phyloP scores from a whole-genome alignment of 2,329 filamentous ascomycete species.

The Trichoderma harzianum region DNA sequence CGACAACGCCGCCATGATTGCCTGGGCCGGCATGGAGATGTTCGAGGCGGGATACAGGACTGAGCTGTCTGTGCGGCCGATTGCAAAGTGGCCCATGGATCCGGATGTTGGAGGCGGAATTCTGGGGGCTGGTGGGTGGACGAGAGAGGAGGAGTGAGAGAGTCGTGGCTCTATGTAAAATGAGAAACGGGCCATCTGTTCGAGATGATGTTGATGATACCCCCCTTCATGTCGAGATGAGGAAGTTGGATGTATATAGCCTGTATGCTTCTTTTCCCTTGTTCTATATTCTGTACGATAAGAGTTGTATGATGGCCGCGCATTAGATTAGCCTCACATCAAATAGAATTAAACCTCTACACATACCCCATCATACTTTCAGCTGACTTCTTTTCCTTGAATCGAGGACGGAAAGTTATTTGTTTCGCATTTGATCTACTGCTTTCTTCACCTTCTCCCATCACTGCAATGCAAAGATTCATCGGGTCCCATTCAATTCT shows the following conservation, averaged over 20 bases:
- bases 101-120: conserved; percentile 57
- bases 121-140: conserved; percentile 54
- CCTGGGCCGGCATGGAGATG: conserved; percentile 92
- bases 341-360: not conserved
- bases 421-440: not conserved
- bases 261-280: not conserved
- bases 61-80: conserved; percentile 55
- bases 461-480: not conserved
- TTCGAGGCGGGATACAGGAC: conserved; percentile 71
- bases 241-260: not conserved
- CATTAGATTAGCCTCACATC: not conserved
- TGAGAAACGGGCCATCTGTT: not conserved
- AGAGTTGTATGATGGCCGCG: not conserved
- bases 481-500: not conserved
- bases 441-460: not conserved
- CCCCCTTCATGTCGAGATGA: not conserved
- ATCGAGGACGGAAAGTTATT: not conserved
- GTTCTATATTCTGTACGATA: not conserved
- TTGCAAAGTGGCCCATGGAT: conserved; percentile 75
- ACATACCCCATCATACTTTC: not conserved
- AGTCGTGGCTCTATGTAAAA: not conserved
- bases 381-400: not conserved
- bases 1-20: conserved; percentile 97
- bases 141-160: conserved; percentile 24
- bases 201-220: not conserved